A percentile compares a stretch with the other conserved stretches of the same genome.
phyloP scores from a whole-genome alignment of 1,284 basidiomycete species.

The Quambalaria eucalypti region DNA sequence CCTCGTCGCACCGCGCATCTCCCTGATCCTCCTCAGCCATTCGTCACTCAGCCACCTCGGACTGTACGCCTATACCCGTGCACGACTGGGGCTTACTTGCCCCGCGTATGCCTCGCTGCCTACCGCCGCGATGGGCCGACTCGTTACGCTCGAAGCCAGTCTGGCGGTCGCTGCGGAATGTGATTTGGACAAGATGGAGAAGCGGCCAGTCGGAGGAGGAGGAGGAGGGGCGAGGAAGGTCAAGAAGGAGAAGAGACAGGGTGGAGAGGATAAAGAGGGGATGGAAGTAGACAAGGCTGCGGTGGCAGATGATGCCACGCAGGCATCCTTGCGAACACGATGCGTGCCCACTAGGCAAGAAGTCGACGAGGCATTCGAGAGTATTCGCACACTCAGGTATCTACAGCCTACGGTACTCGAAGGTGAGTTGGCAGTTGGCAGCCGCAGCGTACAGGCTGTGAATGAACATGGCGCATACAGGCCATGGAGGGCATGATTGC shows the following conservation, averaged over 20 bases:
- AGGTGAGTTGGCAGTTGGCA: slow-evolving; percentile 61
- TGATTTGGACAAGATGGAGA: background rate
- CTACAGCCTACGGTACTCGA: slow-evolving; percentile 90
- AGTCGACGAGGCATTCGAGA: slow-evolving; percentile 89
- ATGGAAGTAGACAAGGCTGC: slow-evolving; percentile 10
- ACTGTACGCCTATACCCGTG: slow-evolving; percentile 79
- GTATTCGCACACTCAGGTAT: slow-evolving; percentile 82
- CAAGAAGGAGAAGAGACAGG: slow-evolving; percentile 12
- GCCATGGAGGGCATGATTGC: too few species aligned
- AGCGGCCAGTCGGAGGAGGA: background rate
- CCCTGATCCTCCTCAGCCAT: slow-evolving; percentile 84
- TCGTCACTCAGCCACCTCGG: slow-evolving; percentile 81
- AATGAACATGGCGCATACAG: too few species aligned
- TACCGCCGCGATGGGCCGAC: slow-evolving; percentile 88
- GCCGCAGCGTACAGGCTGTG: too few species aligned
- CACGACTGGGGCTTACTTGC: slow-evolving; percentile 76
- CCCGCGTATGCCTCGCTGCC: slow-evolving; percentile 94
- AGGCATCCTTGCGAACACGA: slow-evolving; percentile 6
- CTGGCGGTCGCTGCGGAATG: background rate
- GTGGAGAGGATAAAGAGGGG: slow-evolving; percentile 1
- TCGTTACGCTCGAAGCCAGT: slow-evolving; percentile 53
- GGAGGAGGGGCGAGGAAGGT: background rate
- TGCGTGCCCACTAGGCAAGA: slow-evolving; percentile 69
- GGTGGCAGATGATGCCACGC: slow-evolving; percentile 49
- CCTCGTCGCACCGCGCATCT: slow-evolving; percentile 64